Evolutionary conservation across 192 early-diverging fungal genomes (phyloP), one percentile per base, ranked within the genome.

Genomic region (Entomortierella beljakovae): DNA sequence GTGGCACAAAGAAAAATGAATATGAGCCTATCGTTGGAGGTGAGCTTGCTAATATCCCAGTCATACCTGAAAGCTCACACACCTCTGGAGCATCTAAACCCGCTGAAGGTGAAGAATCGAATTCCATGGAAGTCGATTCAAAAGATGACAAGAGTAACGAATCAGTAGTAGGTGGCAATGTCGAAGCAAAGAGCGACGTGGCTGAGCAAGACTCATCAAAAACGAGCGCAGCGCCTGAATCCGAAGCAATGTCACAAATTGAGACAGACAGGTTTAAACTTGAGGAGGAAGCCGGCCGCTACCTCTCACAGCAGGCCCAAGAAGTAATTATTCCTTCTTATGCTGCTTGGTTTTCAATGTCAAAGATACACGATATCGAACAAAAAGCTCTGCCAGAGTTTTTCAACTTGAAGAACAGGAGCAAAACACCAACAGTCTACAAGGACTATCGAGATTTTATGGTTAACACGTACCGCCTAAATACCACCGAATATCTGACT

Each of bases 391-490:
- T 99, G 35, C 97, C 96, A 42, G 98, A 99, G 84, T 99, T 99
- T 76, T 99, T 99, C 83, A 96, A 93, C 71, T 87, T 87, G 57
- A 92, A 91, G 71, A 98, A 98, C 86, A 90, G 90, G 75, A 94
- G 90, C 53, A 99, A 99, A 69, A 97, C 96, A 20, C 95, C 96
- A 1, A 82, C 87, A 1, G 88, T 98, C 37, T 99, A 98, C 83
- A 91, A 92, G 80, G 96, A 98, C 72, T 96, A 96, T 74, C 92
- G 98, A 49, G 94, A 98, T 81, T 99, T 99, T 70, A 99, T 99
- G 96, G 86, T 99, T 84, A 96, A 97, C 80, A 94, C 94, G 15
- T 98, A 98, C 82, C 92, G 98, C 22, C 87, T 99, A 53, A 97
- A 96, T 70, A 96, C 98, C 5, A 81, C 87, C 16, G 96, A 99